Percentiles rank a stretch among this genome's conserved stretches.
These are phyloP conservation scores for Kodamaea alishanica DNA, from an alignment of 1,139 yeast species.

Conservation along the genomic window DNA sequence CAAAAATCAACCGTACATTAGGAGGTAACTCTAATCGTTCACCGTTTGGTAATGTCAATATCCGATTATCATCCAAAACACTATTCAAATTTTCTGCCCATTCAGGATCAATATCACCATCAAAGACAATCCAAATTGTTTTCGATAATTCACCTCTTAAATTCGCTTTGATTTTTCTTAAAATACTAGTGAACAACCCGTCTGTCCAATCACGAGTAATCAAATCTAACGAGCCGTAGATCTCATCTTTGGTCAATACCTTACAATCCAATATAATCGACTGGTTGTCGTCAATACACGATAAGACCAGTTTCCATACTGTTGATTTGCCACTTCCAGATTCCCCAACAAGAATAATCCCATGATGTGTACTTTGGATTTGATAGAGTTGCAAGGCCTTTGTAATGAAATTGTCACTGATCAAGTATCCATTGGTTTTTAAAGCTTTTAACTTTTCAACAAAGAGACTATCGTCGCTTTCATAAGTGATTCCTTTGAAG, in stretches of 20 bases:
- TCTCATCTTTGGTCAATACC: slow-evolving; percentile 58
- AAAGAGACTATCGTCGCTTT: slow-evolving; percentile 17
- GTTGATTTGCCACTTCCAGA: slow-evolving; percentile 76
- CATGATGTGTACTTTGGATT: slow-evolving; percentile 67
- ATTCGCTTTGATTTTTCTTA: slow-evolving; percentile 59
- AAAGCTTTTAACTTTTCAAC: slow-evolving; percentile 15
- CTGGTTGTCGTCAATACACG: slow-evolving; percentile 42
- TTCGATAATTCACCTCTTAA: slow-evolving; percentile 55
- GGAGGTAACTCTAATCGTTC: slow-evolving; percentile 70
- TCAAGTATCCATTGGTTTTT: slow-evolving; percentile 18
- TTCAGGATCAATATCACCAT: slow-evolving; percentile 90
- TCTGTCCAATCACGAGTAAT: slow-evolving; percentile 92
- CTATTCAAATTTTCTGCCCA: slow-evolving; percentile 94
- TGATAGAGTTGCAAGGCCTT: slow-evolving; percentile 65
- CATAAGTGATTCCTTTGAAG: slow-evolving; percentile 20
- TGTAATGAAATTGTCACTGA: slow-evolving; percentile 42
- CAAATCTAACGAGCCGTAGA: slow-evolving; percentile 70
- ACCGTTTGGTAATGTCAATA: slow-evolving; percentile 84
- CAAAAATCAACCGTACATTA: slow-evolving; percentile 69
- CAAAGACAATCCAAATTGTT: slow-evolving; percentile 78
- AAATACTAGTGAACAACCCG: slow-evolving; percentile 70
- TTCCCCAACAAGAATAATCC: slow-evolving; percentile 76
- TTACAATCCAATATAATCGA: slow-evolving; percentile 67
- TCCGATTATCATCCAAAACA: slow-evolving; percentile 82
- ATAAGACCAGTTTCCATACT: slow-evolving; percentile 47